These are phyloP conservation scores for Phlebiopsis gigantea DNA, from an alignment of 768 basidiomycete genomes.

Conservation along the genomic window DNA sequence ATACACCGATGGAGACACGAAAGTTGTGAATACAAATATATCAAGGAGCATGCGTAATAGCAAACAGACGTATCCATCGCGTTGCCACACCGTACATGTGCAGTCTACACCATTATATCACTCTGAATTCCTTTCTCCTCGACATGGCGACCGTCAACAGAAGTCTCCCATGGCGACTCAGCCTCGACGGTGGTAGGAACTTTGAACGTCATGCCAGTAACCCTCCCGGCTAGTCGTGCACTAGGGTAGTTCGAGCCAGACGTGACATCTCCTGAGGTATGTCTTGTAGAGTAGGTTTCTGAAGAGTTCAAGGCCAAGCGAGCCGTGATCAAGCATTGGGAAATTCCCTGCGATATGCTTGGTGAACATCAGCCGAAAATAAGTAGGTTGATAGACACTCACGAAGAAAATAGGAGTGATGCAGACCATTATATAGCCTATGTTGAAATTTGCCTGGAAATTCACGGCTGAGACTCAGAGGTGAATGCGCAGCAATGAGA, in stretches of 20 bases:
- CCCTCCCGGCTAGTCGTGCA: not conserved
- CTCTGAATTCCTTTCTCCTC: not conserved
- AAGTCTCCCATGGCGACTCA: not conserved
- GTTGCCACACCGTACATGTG: too few species aligned
- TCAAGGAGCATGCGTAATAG: too few species aligned
- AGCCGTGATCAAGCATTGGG: conserved; percentile 22
- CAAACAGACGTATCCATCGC: too few species aligned
- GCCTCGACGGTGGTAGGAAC: not conserved
- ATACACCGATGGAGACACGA: too few species aligned
- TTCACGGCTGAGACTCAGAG: not conserved
- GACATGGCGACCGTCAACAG: not conserved
- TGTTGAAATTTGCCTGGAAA: conserved; percentile 13
- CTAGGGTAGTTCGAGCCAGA: not conserved
- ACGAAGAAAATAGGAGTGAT: conserved; percentile 21
- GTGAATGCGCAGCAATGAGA: not conserved
- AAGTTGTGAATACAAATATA: too few species aligned
- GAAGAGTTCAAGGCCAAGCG: conserved; percentile 7
- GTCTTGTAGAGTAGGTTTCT: not conserved
- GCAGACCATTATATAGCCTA: conserved; percentile 17
- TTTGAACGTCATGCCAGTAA: not conserved
- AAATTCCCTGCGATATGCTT: conserved; percentile 18
- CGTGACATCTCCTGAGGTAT: not conserved
- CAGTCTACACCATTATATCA: too few species aligned
- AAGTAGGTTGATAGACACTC: not conserved
- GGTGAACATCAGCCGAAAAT: not conserved